phyloP scores from a whole-genome alignment of 352 stramenopile species.

The Globisporangium recalcitrans region DNA sequence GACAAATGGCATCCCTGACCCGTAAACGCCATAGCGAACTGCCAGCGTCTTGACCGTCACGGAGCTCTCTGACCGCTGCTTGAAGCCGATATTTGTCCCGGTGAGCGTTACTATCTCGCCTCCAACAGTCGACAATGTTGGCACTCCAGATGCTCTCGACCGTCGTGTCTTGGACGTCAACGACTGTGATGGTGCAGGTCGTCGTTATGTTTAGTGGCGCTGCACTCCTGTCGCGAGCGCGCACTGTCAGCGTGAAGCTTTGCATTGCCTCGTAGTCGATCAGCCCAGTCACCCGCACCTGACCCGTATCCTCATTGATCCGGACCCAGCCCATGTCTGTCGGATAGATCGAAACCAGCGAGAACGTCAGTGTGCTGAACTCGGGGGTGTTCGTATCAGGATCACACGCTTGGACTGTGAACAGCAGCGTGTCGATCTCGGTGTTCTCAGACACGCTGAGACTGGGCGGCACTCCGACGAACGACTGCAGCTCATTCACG shows the following conservation, averaged over 20 bases:
- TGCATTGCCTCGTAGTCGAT: slow-evolving; percentile 53
- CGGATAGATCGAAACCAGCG: slow-evolving; percentile 28
- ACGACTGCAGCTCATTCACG: slow-evolving; percentile 47
- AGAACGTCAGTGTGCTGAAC: slow-evolving; percentile 34
- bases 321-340: slow-evolving; percentile 23
- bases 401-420: slow-evolving; percentile 28
- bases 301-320: slow-evolving; percentile 28
- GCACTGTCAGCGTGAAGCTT: slow-evolving; percentile 32
- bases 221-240: slow-evolving; percentile 30
- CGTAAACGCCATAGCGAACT: slow-evolving; percentile 43
- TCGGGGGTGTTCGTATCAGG: slow-evolving; percentile 27
- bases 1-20: slow-evolving; percentile 24
- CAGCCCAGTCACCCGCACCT: slow-evolving; percentile 22
- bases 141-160: background rate
- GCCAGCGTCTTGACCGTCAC: slow-evolving; percentile 33
- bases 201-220: background rate
- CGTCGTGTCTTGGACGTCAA: slow-evolving; percentile 9
- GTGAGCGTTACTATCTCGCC: slow-evolving; percentile 32
- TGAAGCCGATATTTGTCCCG: slow-evolving; percentile 55
- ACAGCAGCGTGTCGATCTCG: slow-evolving; percentile 20
- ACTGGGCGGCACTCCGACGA: slow-evolving; percentile 23
- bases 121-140: slow-evolving; percentile 28
- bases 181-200: background rate
- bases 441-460: slow-evolving; percentile 33
- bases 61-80: slow-evolving; percentile 32